These are phyloP conservation scores for Zygosaccharomyces gambellarensis DNA, from an alignment of 805 yeast genomes.

Conservation along the genomic window DNA sequence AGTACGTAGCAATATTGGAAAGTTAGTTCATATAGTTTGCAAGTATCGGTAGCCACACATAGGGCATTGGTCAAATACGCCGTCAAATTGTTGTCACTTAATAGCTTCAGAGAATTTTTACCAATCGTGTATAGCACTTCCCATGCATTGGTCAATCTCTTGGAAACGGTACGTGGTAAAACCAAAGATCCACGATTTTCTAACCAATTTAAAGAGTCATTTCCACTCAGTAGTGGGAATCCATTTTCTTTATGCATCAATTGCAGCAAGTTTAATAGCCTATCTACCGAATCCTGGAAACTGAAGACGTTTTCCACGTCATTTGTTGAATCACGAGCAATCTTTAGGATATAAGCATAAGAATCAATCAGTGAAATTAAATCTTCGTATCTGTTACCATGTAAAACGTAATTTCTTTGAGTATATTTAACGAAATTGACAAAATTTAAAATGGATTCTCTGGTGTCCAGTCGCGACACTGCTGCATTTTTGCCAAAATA, in stretches of 20 bases:
- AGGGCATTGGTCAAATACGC: slow-evolving; percentile 28
- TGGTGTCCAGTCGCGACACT: slow-evolving; percentile 25
- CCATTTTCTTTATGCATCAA: slow-evolving; percentile 19
- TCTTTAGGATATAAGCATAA: slow-evolving; percentile 23
- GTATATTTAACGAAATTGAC: slow-evolving; percentile 41
- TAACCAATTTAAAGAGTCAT: slow-evolving; percentile 21
- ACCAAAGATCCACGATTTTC: slow-evolving; percentile 16
- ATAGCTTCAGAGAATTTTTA: slow-evolving; percentile 13
- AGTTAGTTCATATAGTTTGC: slow-evolving; percentile 14
- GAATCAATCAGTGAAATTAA: slow-evolving; percentile 33
- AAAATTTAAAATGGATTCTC: slow-evolving; percentile 32
- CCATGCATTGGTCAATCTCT: slow-evolving; percentile 25
- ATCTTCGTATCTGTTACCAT: slow-evolving; percentile 36
- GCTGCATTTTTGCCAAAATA: slow-evolving; percentile 25
- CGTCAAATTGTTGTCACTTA: slow-evolving; percentile 16
- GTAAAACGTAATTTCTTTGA: slow-evolving; percentile 36
- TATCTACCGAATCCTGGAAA: slow-evolving; percentile 9
- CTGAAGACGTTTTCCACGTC: slow-evolving; percentile 21
- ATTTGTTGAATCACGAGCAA: slow-evolving; percentile 6
- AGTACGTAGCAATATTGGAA: slow-evolving; percentile 48
- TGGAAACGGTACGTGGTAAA: slow-evolving; percentile 20
- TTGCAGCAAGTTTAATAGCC: slow-evolving; percentile 12
- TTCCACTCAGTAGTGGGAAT: slow-evolving; percentile 15
- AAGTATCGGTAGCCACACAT: slow-evolving; percentile 12
- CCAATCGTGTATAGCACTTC: slow-evolving; percentile 18